These are phyloP conservation scores for Suillus occidentalis DNA, from an alignment of 768 basidiomycete genomes.

Conservation along the genomic window DNA sequence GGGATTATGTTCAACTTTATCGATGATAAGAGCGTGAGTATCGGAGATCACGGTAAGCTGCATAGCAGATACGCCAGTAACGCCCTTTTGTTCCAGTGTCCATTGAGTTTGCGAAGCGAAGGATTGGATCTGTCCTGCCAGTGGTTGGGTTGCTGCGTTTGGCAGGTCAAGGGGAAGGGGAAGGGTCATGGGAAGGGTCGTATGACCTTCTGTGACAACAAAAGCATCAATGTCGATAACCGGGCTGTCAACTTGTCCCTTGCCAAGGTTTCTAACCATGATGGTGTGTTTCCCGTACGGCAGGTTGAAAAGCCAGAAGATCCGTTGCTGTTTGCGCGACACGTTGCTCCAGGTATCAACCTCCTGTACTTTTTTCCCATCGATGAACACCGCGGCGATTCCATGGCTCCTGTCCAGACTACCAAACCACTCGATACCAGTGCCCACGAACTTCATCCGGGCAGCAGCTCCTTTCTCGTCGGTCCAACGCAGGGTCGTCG, in stretches of 20 bases:
- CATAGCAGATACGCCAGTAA: slow-evolving; percentile 80
- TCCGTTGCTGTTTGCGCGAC: slow-evolving; percentile 54
- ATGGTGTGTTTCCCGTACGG: slow-evolving; percentile 54
- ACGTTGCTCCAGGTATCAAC: slow-evolving; percentile 46
- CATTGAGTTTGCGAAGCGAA: slow-evolving; percentile 35
- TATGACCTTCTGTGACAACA: slow-evolving; percentile 53
- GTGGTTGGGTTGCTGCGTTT: not conserved
- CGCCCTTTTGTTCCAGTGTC: slow-evolving; percentile 62
- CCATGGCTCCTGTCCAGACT: slow-evolving; percentile 55
- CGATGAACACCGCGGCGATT: slow-evolving; percentile 54
- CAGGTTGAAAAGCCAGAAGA: slow-evolving; percentile 62
- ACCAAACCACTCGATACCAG: slow-evolving; percentile 80
- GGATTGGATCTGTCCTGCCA: not conserved
- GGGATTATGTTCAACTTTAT: slow-evolving; percentile 88
- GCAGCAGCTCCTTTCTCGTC: slow-evolving; percentile 47
- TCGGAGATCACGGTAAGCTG: slow-evolving; percentile 68
- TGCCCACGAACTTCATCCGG: slow-evolving; percentile 65
- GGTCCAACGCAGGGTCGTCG: slow-evolving; percentile 53
- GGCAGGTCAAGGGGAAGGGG: not conserved
- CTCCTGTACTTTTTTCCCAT: slow-evolving; percentile 45
- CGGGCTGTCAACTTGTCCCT: slow-evolving; percentile 37
- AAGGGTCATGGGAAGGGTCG: not conserved
- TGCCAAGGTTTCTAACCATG: slow-evolving; percentile 59
- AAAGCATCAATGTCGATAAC: slow-evolving; percentile 63
- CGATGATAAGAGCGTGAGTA: slow-evolving; percentile 69